Evolutionary conservation across 1,139 yeast genomes (phyloP).

Genomic region (Geotrichum carabidarum): DNA sequence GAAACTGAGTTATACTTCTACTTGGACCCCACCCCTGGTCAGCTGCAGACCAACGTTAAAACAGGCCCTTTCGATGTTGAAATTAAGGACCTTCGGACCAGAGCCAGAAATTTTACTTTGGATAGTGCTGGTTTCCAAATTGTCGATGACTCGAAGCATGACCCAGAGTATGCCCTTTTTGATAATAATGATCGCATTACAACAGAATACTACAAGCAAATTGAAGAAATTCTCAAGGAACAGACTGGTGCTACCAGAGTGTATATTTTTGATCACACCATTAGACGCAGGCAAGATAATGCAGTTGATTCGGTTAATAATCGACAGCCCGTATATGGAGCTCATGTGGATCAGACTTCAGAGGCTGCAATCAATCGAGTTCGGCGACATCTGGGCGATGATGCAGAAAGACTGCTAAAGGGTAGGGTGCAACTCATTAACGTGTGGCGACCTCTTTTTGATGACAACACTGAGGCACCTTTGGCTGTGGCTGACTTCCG

Average conservation of each 20-base stretch:
- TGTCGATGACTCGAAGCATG: constrained; percentile 12
- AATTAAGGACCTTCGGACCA: constrained; percentile 22
- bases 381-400: constrained; percentile 24
- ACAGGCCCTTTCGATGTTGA: constrained; percentile 1
- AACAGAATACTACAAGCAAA: constrained; percentile 24
- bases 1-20: background rate
- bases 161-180: constrained; percentile 20
- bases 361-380: constrained; percentile 26
- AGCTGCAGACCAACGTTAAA: background rate
- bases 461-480: constrained; percentile 25
- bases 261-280: constrained; percentile 28
- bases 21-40: background rate
- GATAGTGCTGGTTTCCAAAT: constrained; percentile 15
- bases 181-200: constrained; percentile 22
- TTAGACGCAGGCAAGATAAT: constrained; percentile 21
- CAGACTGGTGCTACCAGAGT: constrained; percentile 21
- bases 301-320: constrained; percentile 17
- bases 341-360: constrained; percentile 31
- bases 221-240: constrained; percentile 20
- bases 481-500: constrained; percentile 27
- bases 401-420: constrained; percentile 22
- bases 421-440: constrained; percentile 27
- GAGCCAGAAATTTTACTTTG: background rate
- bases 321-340: constrained; percentile 26
- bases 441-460: constrained; percentile 28